Conservation (phyloP, 2,329 filamentous ascomycete genomes). For the Emericellopsis atlantica region DNA sequence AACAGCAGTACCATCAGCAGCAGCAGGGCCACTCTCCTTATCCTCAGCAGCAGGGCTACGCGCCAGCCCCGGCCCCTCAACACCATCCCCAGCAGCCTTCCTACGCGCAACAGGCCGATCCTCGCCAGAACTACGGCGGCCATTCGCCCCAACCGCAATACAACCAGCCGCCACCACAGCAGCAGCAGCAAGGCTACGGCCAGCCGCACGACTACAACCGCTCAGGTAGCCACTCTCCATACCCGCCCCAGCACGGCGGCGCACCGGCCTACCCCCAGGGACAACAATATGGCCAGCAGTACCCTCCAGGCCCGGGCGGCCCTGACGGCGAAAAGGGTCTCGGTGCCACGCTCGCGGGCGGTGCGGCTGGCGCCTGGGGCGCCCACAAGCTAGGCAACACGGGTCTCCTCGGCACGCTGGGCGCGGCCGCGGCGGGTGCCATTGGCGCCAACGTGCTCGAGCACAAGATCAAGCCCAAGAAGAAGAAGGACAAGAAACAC, state of each 20-base stretch:
- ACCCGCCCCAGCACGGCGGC: slow-evolving; percentile 4
- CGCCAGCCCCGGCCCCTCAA: neutral
- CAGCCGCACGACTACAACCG: slow-evolving; percentile 1
- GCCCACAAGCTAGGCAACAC: slow-evolving; percentile 37
- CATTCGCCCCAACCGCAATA: slow-evolving; percentile 2
- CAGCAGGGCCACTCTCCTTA: neutral
- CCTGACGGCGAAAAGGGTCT: slow-evolving; percentile 39
- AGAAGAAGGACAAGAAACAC: slow-evolving; percentile 17
- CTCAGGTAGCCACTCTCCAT: neutral
- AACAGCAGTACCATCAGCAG: slow-evolving; percentile 7
- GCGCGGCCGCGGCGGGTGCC: slow-evolving; percentile 36
- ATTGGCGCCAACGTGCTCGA: slow-evolving; percentile 41
- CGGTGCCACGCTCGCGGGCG: slow-evolving; percentile 38
- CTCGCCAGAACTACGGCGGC: slow-evolving; percentile 4
- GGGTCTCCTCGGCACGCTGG: slow-evolving; percentile 35
- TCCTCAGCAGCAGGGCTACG: slow-evolving; percentile 9
- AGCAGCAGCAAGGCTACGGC: slow-evolving; percentile 1
- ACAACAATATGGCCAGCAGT: slow-evolving; percentile 8
- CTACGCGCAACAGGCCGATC: slow-evolving; percentile 2
- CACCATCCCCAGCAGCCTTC: slow-evolving; percentile 2
- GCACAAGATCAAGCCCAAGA: slow-evolving; percentile 22
- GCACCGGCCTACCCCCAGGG: slow-evolving; percentile 5
- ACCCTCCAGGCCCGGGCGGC: slow-evolving; percentile 10
- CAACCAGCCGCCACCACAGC: slow-evolving; percentile 3
- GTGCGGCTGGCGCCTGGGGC: slow-evolving; percentile 39